These are phyloP conservation scores for Pochonia chlamydosporia DNA, from an alignment of 2,329 filamentous ascomycete genomes.

Conservation along the genomic window DNA sequence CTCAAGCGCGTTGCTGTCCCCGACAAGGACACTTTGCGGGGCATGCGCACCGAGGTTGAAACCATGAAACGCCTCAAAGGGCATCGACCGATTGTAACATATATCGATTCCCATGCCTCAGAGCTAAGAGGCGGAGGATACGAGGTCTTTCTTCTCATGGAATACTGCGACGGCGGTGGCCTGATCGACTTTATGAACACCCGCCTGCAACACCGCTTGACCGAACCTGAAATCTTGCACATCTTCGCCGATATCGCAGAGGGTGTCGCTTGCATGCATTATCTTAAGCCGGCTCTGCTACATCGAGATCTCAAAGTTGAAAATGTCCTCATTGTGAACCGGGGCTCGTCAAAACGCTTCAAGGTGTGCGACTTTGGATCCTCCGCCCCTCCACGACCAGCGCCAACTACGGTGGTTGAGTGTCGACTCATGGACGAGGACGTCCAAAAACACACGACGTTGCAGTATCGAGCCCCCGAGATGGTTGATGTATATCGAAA, in stretches of 20 bases:
- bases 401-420: slow-evolving; percentile 80
- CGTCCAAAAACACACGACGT: slow-evolving; percentile 90
- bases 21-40: slow-evolving; percentile 88
- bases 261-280: slow-evolving; percentile 98
- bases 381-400: slow-evolving; percentile 74
- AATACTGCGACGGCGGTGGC: slow-evolving; percentile 90
- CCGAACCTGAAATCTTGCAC: slow-evolving; percentile 93
- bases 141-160: slow-evolving; percentile 98
- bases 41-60: slow-evolving; percentile 97
- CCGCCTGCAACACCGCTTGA: slow-evolving; percentile 88
- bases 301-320: slow-evolving; percentile 97
- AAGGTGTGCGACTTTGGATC: slow-evolving; percentile 99
- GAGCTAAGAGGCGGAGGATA: slow-evolving; percentile 90
- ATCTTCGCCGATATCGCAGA: slow-evolving; percentile 96
- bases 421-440: slow-evolving; percentile 94
- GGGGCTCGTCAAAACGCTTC: slow-evolving; percentile 65
- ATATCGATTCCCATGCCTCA: slow-evolving; percentile 96
- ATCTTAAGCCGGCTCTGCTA: slow-evolving; percentile 85
- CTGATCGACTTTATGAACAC: slow-evolving; percentile 99
- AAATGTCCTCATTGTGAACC: slow-evolving; percentile 82
- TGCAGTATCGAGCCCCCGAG: slow-evolving; percentile 96
- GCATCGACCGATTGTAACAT: slow-evolving; percentile 92
- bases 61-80: slow-evolving; percentile 99
- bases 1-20: slow-evolving; percentile 94
- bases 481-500: slow-evolving; percentile 99